Evolutionary conservation across 768 basidiomycete genomes (phyloP), one percentile per base, ranked within the genome.

Genomic region (Hemileccinum rubropunctum): DNA sequence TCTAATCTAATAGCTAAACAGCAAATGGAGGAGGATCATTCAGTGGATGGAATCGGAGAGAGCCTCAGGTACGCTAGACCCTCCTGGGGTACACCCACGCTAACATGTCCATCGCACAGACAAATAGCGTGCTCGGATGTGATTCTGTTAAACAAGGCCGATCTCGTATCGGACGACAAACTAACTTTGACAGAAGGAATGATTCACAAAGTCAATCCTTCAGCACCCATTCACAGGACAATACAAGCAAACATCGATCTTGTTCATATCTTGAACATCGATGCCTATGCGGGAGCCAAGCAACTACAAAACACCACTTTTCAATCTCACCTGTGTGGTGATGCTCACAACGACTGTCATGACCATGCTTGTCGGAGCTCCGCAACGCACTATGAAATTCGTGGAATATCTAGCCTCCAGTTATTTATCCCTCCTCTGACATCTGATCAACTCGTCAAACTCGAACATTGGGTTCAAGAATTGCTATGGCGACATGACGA

Each of bases 71-170:
- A 73, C 10, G 51, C 38, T 30, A n/a, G 7, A 26, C 14, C 40
- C 33, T 45, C 21, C 27, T 4, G 6, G 26, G 8, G 27, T 3
- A 28, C 28, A 27, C 15, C 1, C 23, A n/a, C 18, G 7, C 35
- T 48, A 33, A 50, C 21, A 51, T 42, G 39, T 48, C 37, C n/a
- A 45, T 18, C 46, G 6, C 32, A n/a, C 60, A 97, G 95, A 46
- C 97, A 99, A 75, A 86, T 98, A 41, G 95, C 91, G 1, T 86
- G 84, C 33, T 85, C 95, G 21, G 97, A 99, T 62, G 86, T 95
- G 21, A 78, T 98, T 33, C 69, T 99, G 23, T 71, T 99, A 26
- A 99, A 99, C 76, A 99, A 99, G 74, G 73, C 76, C 23, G 95
- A 98, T 60, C 73, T 98, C 9, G 84, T 82, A 15, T 61, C 76